Base-by-base conservation (phyloP, 148 eudicot genomes). In the Spergularia marina region DNA sequence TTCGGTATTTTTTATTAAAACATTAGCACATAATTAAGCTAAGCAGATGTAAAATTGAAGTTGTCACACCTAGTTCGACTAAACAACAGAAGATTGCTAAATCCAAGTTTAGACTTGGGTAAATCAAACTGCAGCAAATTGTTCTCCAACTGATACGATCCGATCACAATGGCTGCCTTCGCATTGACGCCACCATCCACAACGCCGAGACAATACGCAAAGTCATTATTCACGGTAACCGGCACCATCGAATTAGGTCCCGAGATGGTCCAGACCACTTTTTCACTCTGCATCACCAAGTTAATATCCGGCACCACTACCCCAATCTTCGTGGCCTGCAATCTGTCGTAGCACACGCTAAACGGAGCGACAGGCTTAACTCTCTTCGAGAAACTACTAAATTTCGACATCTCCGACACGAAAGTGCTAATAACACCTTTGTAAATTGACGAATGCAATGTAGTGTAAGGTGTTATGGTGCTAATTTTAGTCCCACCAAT, bases 171-270 rank as follows among this genome's bases (percentile, higher is more conserved):
- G 0, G 83, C 76, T 1, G 81, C 78, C 53, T 60, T 66, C 0
- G 83, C 63, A 0, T 78, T 12, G 44, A 9, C 61, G 14, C 91
- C 93, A 1, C 89, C 89, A 74, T 89, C 93, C 15, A 89, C 80
- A 63, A 87, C 66, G 12, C 84, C 92, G 1, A 87, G 59, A 44
- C 92, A 70, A 70, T 53, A 86, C 64, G 59, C 14, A 52, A 6
- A 44, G 49, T 6, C 7, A 9, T 81, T 80, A 0, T 78, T 60
- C 0, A 68, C 62, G 12, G 69, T 80, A 10, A 86, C 80, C 4
- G 13, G n/a, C 18, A 87, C 89, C 91, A 89, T 84, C 6, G 90
- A 89, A 53, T 87, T 87, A 0, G 83, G 65, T 18, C 82, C 89
- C 6, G 74, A 75, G 0, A 89, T 77, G 71, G 80, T 85, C 90